Evolutionary conservation across 306 rosid species (phyloP), one percentile per base, ranked within the genome.

Genomic region (Cucumis hystrix): DNA sequence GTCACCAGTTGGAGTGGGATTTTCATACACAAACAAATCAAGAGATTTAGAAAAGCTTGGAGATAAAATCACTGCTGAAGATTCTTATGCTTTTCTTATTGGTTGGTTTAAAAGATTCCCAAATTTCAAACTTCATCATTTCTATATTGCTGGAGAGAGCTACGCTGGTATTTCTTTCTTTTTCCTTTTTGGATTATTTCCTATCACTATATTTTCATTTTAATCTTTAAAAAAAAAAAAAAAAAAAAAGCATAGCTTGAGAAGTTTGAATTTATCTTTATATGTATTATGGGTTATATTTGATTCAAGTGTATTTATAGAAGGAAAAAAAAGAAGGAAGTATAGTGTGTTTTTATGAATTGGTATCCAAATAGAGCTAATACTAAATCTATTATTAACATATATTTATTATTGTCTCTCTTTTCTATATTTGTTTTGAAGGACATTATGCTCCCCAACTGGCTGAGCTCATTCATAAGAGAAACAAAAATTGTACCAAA

Each of bases 401-500:
- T 39, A 7, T 33, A 23, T 23, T 23, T 23, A 23, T 6, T 0
- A 23, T 15, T 6, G 4, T 12, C 49, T 37, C 6, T 23, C 4
- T 67, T 47, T 18, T 56, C 13, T 69, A n/a, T 55, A n/a, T 67
- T 13, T 18, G 33, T 16, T 43, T 56, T n/a, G 58, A 73, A 87
- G 91, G 97, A 0, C 95, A 91, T 78, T 91, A 89, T 77, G 91
- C 84, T 83, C 91, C 96, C 11, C 96, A 93, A 63, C 93, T 93
- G 35, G 89, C 96, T 2, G 89, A 91, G 82, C 90, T 86, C 62
- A 89, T 92, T 77, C 79, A 83, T n/a, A 82, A 87, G 25, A 79
- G 75, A n/a, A 92, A 89, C 76, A 84, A 65, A 5, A 62, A 82
- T 49, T 60, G 69, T 12, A 17, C 30, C 55, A 71, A 85, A 54